Percentiles rank a stretch among this genome's conserved stretches.
Conservation (phyloP, 2,329 filamentous ascomycete genomes). For the Clarireedia hainanense region DNA sequence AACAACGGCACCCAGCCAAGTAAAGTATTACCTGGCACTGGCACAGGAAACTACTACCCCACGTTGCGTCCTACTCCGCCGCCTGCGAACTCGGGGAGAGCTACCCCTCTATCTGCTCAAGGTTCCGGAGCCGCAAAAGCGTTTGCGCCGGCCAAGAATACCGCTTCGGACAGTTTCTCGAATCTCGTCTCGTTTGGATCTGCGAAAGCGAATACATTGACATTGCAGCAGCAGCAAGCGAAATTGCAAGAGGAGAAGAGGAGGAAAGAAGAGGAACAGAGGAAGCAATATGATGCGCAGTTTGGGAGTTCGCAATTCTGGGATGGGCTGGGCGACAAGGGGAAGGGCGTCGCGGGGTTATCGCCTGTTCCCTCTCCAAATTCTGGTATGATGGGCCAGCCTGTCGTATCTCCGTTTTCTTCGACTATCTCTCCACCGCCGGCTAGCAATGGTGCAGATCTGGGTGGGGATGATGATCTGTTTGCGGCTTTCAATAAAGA, state of each 20-base stretch:
- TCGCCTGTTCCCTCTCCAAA: slow-evolving; percentile 42
- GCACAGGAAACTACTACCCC: slow-evolving; percentile 37
- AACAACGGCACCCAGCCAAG: slow-evolving; percentile 27
- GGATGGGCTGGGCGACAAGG: slow-evolving; percentile 58
- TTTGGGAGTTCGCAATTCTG: slow-evolving; percentile 73
- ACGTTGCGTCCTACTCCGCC: slow-evolving; percentile 43
- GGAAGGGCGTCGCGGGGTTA: slow-evolving; percentile 32
- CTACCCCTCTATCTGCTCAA: slow-evolving; percentile 40
- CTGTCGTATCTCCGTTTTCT: slow-evolving; percentile 25
- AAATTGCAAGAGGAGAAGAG: slow-evolving; percentile 57
- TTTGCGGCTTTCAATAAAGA: slow-evolving; percentile 61
- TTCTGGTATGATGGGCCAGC: slow-evolving; percentile 35
- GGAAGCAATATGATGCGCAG: slow-evolving; percentile 63
- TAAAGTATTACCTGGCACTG: slow-evolving; percentile 36
- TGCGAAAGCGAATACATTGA: slow-evolving; percentile 57
- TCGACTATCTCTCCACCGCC: slow-evolving; percentile 34
- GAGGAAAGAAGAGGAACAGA: slow-evolving; percentile 66
- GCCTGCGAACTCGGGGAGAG: slow-evolving; percentile 44
- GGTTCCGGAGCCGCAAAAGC: slow-evolving; percentile 33
- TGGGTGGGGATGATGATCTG: slow-evolving; percentile 49
- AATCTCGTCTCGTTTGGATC: slow-evolving; percentile 60
- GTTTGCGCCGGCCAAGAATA: slow-evolving; percentile 36
- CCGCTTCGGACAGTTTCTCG: slow-evolving; percentile 64
- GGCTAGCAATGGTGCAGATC: slow-evolving; percentile 15
- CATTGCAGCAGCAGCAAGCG: slow-evolving; percentile 69